Base-by-base conservation (phyloP, 1,284 basidiomycete species). In the Sanghuangporus sanghuang region DNA sequence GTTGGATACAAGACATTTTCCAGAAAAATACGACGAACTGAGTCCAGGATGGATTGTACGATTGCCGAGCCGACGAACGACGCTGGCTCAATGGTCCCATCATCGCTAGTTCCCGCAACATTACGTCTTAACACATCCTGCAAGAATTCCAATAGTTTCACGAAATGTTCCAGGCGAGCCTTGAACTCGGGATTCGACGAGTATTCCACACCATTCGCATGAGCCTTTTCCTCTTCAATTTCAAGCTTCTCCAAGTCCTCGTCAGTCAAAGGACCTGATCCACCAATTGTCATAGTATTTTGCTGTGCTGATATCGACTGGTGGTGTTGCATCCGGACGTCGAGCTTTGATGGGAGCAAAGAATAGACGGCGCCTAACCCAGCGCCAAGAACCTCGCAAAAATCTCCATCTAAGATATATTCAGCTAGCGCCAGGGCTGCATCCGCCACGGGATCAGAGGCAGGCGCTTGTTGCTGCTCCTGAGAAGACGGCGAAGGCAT, bases 361-460 rank as follows among this genome's bases (percentile, higher is more conserved):
- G 95, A 97, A 72, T 96, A 98, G 1, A 96, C 91, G 0, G 96
- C 96, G 1, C 95, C 92, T 9, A 99, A 75, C 14, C 96, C 95
- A 5, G 96, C 97, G 4, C 91, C 95, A 55, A 99, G 84, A 1
- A 99, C 96, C 66, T 98, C 95, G 16, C 95, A 93, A 74, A 98
- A 97, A 76, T 98, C 96, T 7, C 95, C 95, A 70, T 97, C 93
- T 16, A 97, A 83, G 57, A 98, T 93, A 72, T 95, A 98, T 72
- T 95, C 93, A 32, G 90, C 93, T 52, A 95, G 79, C n/a, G 89
- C 93, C 61, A 93, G 79, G 11, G 89, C 88, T 4, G 92, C 92
- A 70, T 95, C 92, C 36, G 85, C 85, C 49, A 92, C 83, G 2
- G 92, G 87, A 71, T 95, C 92, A 7, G 75, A 73, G 12, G 73